phyloP scores from a whole-genome alignment of 2,329 filamentous ascomycete species.

The Ambrosiella beaveri region DNA sequence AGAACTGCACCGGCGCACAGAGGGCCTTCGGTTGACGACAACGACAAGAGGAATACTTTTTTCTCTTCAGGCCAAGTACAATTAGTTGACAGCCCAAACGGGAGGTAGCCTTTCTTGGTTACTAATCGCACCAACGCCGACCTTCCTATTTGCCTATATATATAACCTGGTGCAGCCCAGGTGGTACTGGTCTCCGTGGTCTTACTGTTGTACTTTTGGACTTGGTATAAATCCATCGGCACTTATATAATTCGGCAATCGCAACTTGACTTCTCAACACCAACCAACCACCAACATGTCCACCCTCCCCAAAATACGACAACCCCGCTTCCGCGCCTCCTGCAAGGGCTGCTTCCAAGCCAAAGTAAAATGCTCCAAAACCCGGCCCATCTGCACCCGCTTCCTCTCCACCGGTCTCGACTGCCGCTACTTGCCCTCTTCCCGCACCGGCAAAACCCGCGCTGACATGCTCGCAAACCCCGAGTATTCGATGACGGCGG shows the following conservation, averaged over 20 bases:
- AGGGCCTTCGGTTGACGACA: neutral
- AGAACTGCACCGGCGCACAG: neutral
- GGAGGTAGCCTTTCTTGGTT: too few species aligned
- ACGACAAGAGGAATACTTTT: neutral
- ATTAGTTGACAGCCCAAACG: too few species aligned
- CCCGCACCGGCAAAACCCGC: conserved; percentile 23
- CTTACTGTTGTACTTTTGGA: too few species aligned
- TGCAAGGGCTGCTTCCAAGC: conserved; percentile 38
- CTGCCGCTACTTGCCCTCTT: conserved; percentile 36
- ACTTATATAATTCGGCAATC: too few species aligned
- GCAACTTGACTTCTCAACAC: neutral
- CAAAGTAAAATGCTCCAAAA: conserved; percentile 39
- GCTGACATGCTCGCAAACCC: conserved; percentile 3
- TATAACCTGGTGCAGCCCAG: neutral
- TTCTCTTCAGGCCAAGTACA: neutral
- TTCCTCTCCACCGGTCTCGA: conserved; percentile 32
- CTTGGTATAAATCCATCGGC: too few species aligned
- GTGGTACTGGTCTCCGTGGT: neutral
- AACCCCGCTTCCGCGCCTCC: conserved; percentile 29
- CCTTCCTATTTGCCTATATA: neutral
- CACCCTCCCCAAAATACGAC: conserved; percentile 19
- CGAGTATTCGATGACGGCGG: conserved; percentile 1
- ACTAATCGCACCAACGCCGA: neutral
- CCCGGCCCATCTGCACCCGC: conserved; percentile 33
- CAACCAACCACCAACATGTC: neutral